A percentile compares a stretch with the other conserved stretches of the same genome.
These are phyloP conservation scores for Peniophora sp. DNA, from an alignment of 1,284 basidiomycete genomes.

Conservation along the genomic window DNA sequence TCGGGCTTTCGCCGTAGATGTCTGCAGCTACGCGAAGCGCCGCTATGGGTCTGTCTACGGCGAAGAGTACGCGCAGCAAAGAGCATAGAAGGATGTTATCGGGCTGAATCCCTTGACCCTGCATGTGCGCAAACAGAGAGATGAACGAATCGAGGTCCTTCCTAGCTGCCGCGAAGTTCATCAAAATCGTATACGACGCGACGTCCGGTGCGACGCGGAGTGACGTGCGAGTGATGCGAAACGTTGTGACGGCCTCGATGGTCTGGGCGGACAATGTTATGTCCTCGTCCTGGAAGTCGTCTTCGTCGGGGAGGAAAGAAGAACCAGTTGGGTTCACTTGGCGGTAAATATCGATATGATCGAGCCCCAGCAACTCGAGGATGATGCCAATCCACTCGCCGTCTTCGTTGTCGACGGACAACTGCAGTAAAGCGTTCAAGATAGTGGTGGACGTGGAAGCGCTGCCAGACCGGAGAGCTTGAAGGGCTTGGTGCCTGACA, in stretches of 20 bases:
- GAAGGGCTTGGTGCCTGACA: slow-evolving; percentile 44
- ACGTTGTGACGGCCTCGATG: slow-evolving; percentile 3
- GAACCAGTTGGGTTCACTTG: slow-evolving; percentile 2
- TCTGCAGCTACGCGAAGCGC: slow-evolving; percentile 43
- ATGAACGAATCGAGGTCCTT: slow-evolving; percentile 38
- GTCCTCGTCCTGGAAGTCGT: slow-evolving; percentile 1
- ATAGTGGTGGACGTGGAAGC: slow-evolving; percentile 35
- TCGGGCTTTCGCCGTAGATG: slow-evolving; percentile 27
- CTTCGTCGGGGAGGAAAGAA: slow-evolving; percentile 4
- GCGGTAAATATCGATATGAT: slow-evolving; percentile 15
- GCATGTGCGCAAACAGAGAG: slow-evolving; percentile 41
- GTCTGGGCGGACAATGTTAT: background rate
- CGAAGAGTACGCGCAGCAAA: slow-evolving; percentile 47
- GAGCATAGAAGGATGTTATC: slow-evolving; percentile 41
- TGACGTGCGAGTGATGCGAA: background rate
- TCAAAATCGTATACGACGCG: slow-evolving; percentile 56
- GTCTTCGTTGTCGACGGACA: slow-evolving; percentile 51
- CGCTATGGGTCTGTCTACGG: slow-evolving; percentile 32
- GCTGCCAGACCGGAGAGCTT: slow-evolving; percentile 33
- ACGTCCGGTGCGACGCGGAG: slow-evolving; percentile 35
- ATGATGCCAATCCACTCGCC: slow-evolving; percentile 34
- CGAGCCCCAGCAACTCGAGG: slow-evolving; percentile 38
- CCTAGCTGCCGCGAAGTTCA: slow-evolving; percentile 45
- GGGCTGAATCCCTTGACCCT: slow-evolving; percentile 30
- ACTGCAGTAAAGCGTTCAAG: slow-evolving; percentile 57